A percentile compares a stretch with the other conserved stretches of the same genome.
phyloP scores from a whole-genome alignment of 352 stramenopile genomes.

The Phytophthora kernoviae region DNA sequence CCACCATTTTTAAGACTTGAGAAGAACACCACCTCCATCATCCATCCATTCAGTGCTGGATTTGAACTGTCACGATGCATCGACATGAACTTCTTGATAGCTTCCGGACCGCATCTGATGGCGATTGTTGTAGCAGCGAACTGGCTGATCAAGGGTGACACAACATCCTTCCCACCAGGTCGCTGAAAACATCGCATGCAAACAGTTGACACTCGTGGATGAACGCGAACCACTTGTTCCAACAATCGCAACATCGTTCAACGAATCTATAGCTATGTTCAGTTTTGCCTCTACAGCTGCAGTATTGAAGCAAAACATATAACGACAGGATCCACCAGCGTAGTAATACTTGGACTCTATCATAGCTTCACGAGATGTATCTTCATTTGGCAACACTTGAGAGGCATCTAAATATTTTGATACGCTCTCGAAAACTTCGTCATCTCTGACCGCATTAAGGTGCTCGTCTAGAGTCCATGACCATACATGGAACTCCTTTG shows the following conservation, averaged over 20 bases:
- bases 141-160: slow-evolving; percentile 7
- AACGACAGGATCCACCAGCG: slow-evolving; percentile 12
- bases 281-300: background rate
- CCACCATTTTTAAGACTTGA: slow-evolving; percentile 19
- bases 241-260: background rate
- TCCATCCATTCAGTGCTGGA: slow-evolving; percentile 21
- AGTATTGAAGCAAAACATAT: slow-evolving; percentile 7
- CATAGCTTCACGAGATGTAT: background rate
- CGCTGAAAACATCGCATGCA: background rate
- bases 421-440: slow-evolving; percentile 6
- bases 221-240: background rate
- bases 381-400: background rate
- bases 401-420: slow-evolving; percentile 4
- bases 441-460: slow-evolving; percentile 14
- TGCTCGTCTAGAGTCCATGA: slow-evolving; percentile 27
- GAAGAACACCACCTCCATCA: slow-evolving; percentile 28
- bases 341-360: slow-evolving; percentile 12
- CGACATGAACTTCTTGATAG: slow-evolving; percentile 21
- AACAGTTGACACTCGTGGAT: background rate
- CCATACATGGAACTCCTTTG: slow-evolving; percentile 13
- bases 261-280: background rate
- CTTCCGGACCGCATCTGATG: slow-evolving; percentile 16
- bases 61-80: slow-evolving; percentile 17
- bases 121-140: slow-evolving; percentile 12
- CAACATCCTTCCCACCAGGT: background rate